These are phyloP conservation scores for Arthrinium phaeospermum DNA, from an alignment of 2,329 filamentous ascomycete species.

Conservation along the genomic window DNA sequence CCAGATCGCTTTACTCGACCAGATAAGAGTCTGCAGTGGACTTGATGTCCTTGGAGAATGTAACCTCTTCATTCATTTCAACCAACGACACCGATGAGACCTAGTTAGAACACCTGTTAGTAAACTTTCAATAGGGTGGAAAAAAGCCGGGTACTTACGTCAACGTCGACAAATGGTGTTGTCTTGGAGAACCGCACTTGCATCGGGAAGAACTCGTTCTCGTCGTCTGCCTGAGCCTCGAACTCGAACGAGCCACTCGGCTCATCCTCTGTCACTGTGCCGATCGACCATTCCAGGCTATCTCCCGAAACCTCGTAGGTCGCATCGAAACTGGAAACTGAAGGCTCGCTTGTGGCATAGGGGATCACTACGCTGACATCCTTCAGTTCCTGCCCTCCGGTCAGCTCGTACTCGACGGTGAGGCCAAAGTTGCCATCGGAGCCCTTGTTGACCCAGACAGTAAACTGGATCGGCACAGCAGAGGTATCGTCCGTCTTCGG, in stretches of 20 bases:
- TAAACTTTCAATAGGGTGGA: slow-evolving; percentile 32
- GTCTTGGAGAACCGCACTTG: slow-evolving; percentile 86
- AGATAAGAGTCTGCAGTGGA: slow-evolving; percentile 77
- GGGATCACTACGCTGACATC: slow-evolving; percentile 91
- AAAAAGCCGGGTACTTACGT: slow-evolving; percentile 66
- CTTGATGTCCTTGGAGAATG: slow-evolving; percentile 83
- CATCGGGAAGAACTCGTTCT: slow-evolving; percentile 99
- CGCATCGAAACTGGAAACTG: slow-evolving; percentile 91
- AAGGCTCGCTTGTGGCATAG: slow-evolving; percentile 82
- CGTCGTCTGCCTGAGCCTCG: slow-evolving; percentile 84
- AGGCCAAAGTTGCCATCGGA: slow-evolving; percentile 81
- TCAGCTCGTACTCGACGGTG: slow-evolving; percentile 95
- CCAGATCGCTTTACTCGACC: slow-evolving; percentile 65
- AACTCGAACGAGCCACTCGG: slow-evolving; percentile 91
- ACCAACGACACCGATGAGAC: slow-evolving; percentile 73
- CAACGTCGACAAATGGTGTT: slow-evolving; percentile 87
- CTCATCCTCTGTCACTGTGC: slow-evolving; percentile 82
- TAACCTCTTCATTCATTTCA: slow-evolving; percentile 78
- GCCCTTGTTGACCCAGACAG: slow-evolving; percentile 95
- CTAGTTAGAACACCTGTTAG: slow-evolving; percentile 45
- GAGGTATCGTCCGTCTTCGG: slow-evolving; percentile 81
- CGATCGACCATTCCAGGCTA: slow-evolving; percentile 92
- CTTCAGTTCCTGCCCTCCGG: slow-evolving; percentile 75
- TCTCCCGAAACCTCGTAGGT: slow-evolving; percentile 94
- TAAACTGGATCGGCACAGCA: slow-evolving; percentile 91